Conservation (phyloP, 2,329 filamentous ascomycete species). For the Thelonectria blattea region DNA sequence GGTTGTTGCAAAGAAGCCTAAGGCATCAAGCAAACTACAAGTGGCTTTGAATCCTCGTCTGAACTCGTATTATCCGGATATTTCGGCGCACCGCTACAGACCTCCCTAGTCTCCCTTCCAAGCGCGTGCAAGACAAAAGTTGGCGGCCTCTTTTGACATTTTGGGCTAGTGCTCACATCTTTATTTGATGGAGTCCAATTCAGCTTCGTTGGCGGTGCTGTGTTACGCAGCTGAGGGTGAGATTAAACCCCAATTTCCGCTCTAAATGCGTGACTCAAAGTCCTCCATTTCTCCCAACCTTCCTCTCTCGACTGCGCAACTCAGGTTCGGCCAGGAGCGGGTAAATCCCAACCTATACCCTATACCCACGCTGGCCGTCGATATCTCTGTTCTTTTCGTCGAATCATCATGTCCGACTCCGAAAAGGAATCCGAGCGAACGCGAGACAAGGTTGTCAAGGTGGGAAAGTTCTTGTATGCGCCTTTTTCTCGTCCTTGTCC, state of each 20-base stretch:
- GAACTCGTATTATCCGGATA: too few relatives aligned
- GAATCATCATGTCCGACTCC: background rate
- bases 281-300: background rate
- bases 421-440: constrained; percentile 36
- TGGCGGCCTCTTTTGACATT: background rate
- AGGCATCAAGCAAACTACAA: too few relatives aligned
- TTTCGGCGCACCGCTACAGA: too few relatives aligned
- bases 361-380: background rate
- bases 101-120: too few relatives aligned
- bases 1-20: too few relatives aligned
- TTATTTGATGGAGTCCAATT: background rate
- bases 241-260: background rate
- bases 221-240: background rate
- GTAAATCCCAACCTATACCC: background rate
- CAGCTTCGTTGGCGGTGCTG: background rate
- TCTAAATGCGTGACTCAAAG: background rate
- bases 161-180: background rate
- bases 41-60: too few relatives aligned
- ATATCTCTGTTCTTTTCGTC: background rate
- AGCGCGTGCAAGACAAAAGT: too few relatives aligned
- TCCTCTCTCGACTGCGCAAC: background rate
- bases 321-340: background rate
- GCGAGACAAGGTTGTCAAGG: constrained; percentile 43
- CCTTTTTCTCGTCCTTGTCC: constrained; percentile 23
- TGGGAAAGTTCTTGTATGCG: constrained; percentile 43